These are phyloP conservation scores for Trypanosoma conorhini DNA, from an alignment of 208 protist genomes.

Conservation along the genomic window DNA sequence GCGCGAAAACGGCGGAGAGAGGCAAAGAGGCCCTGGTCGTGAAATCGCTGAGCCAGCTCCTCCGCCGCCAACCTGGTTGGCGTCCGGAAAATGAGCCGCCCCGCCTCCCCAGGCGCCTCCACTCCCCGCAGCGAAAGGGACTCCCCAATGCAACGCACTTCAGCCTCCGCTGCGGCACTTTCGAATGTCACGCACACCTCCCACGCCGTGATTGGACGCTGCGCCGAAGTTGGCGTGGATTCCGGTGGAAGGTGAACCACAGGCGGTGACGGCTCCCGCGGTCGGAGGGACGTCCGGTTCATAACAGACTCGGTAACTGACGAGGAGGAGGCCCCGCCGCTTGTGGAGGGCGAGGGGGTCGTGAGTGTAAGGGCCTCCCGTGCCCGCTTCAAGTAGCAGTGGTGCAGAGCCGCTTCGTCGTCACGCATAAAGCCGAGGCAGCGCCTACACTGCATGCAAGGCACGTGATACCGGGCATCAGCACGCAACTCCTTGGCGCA, in stretches of 20 bases:
- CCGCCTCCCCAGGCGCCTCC: conserved; percentile 2
- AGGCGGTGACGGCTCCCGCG: background rate
- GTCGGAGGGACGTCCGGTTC: background rate
- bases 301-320: conserved; percentile 7
- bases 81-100: conserved; percentile 28
- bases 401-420: conserved; percentile 44
- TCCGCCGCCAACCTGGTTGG: conserved; percentile 44
- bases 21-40: conserved; percentile 34
- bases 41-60: conserved; percentile 31
- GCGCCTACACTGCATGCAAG: conserved; percentile 72
- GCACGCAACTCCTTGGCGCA: conserved; percentile 55
- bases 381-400: conserved; percentile 31
- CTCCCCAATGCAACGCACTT: conserved; percentile 20
- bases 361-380: background rate
- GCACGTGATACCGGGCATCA: conserved; percentile 73
- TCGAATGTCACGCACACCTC: conserved; percentile 32
- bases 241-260: background rate
- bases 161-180: conserved; percentile 8
- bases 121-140: conserved; percentile 12
- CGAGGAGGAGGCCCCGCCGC: conserved; percentile 20
- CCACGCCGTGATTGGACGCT: conserved; percentile 19
- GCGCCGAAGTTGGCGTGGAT: background rate
- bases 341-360: conserved; percentile 7
- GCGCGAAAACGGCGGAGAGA: conserved; percentile 19
- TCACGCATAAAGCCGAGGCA: conserved; percentile 49